Evolutionary conservation across 139 green algal species (phyloP), one percentile per base, ranked within the genome.

Genomic region (Coccomyxa sp.): DNA sequence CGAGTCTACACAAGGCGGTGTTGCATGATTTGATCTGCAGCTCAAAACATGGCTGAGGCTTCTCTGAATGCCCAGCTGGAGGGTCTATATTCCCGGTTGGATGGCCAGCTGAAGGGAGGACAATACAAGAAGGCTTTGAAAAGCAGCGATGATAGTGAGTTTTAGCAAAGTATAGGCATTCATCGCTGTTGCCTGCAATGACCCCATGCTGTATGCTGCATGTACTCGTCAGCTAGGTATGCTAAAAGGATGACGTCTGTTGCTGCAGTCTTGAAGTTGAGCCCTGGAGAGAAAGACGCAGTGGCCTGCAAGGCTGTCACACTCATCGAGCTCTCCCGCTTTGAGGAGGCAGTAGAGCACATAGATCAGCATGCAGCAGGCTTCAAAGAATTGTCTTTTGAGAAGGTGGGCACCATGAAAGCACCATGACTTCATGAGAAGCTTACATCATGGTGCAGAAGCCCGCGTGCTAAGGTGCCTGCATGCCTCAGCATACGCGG

Each of bases 231-330:
- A 9, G 36, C 18, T 27, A 6, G n/a, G 14, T 70, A 6, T 44
- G 73, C n/a, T 39, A 39, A 24, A 16, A 12, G 2, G 34, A 12
- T 38, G 64, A n/a, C n/a, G n/a, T 24, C 22, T 29, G 14, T 27
- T 24, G 39, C 39, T 85, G 81, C 91, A 97, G 93, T 97, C 58
- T 75, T 97, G 16, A 87, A 84, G 27, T 24, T 90, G 0, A 70
- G 68, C 0, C 90, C 92, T 0, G 78, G 81, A 6, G 91, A 97
- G 75, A 77, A 78, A 24, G 91, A 95, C 82, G 93, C 90, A 0
- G 44, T 95, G 34, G 76, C 68, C 2, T 90, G 81, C 86, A 94
- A 95, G 76, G 85, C 87, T 0, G 74, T 89, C 0, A 79, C 90
- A 54, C 84, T 90, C n/a, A 81, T 97, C 38, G 86, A 95, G 44